Base-by-base conservation (phyloP, 345 rosid genomes). In the Streptanthus diversifolius region DNA sequence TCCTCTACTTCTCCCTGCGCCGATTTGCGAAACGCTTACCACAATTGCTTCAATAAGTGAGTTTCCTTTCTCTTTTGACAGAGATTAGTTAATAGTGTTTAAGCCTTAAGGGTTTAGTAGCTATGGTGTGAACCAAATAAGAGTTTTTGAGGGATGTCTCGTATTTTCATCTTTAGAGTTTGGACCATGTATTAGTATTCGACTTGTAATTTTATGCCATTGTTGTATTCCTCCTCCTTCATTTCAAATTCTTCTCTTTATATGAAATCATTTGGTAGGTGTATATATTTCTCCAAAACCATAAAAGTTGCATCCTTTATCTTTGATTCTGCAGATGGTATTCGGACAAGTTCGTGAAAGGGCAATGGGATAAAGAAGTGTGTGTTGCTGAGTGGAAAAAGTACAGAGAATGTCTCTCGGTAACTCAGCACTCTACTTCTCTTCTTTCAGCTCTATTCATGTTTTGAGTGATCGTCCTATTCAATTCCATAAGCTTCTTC, bases 1-100 rank as follows among this genome's bases (percentile, higher is more conserved):
- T 69, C 86, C n/a, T 81, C 96, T 56, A 85, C 96, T 3, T 87
- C 93, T 0, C 85, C 87, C n/a, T 89, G 97, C 63, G 92, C 93
- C 14, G 76, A 80, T 70, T 85, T 89, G 61, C 85, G 89, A 73
- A 74, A 82, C 3, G 92, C 93, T 80, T 90, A 89, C 73, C 79
- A 90, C 82, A 83, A 75, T 69, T 90, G 98, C 84, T 93, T 93
- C 81, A 86, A 93, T 83, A 84, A 76, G 79, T 76, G 53, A 79
- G 97, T 89, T 22, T 11, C 9, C 15, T 51, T 17, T 71, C 56
- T 77, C 63, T 58, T 39, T 47, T 67, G 10, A 15, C 13, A 18
- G 13, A 8, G 39, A 9, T 5, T 22, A 22, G 52, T 15, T 49
- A 5, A 3, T 0, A 4, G n/a, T n/a, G n/a, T n/a, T n/a, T 7